Base-by-base conservation (phyloP, 1,139 yeast species). In the Saccharomyces hybrid region DNA sequence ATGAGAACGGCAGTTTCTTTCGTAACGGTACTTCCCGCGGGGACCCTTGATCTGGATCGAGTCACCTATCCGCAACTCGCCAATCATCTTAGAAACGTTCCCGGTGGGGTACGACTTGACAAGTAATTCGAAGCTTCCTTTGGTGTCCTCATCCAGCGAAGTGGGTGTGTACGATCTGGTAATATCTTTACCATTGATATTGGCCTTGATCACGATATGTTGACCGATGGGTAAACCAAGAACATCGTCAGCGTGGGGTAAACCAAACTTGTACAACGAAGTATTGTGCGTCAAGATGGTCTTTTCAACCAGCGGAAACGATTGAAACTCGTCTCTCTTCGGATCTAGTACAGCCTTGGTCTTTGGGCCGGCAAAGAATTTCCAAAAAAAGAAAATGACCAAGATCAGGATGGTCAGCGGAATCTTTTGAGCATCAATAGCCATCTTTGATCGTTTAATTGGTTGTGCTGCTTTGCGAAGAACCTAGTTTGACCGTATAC, bases 211-310 rank as follows among this genome's bases (percentile, higher is more conserved):
- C 50, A 88, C 80, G 66, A 90, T 84, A 70, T 90, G 97, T 75
- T 93, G 98, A 54, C 99, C 99, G 68, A 90, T 87, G 55, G 98
- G 98, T 63, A 93, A 79, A 6, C 97, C 97, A 58, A 93, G 79
- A 52, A 83, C 77, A 69, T 88, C 95, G 51, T 82, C 77, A 46
- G 85, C 78, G 59, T 79, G 78, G 53, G 97, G 96, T 64, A 93
- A 80, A 3, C 88, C 91, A 68, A 93, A 90, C 67, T 95, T 80
- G 73, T 88, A 91, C 56, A 90, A 75, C 54, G 95, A 89, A 13
- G 96, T 79, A 72, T 91, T 90, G 71, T 88, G 95, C 44, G 89
- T 80, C 23, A 93, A 76, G 49, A 83, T 79, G 14, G 86, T 84
- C 75, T 88, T 91, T 69, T 85, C 83, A 62, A 88, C 81, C 68